phyloP scores from a whole-genome alignment of 2,329 filamentous ascomycete genomes.

The Talaromyces islandicus region DNA sequence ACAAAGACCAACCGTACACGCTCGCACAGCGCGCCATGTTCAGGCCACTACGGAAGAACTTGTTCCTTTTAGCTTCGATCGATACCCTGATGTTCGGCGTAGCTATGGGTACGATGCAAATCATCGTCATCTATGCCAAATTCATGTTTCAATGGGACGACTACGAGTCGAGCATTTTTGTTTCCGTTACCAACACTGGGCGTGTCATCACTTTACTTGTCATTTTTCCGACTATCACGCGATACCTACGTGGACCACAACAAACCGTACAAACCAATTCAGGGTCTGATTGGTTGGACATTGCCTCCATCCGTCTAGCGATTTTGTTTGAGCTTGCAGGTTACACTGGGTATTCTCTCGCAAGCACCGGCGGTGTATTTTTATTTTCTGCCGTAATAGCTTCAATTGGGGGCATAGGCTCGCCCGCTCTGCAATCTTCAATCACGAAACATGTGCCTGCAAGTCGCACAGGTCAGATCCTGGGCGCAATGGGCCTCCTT shows the following conservation, averaged over 20 bases:
- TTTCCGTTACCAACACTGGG: conserved; percentile 70
- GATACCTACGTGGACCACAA: conserved; percentile 56
- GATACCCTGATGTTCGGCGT: conserved; percentile 79
- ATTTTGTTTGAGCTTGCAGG: conserved; percentile 72
- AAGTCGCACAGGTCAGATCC: conserved; percentile 75
- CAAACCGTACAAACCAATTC: conserved; percentile 43
- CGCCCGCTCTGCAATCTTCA: conserved; percentile 74
- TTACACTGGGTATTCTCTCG: conserved; percentile 66
- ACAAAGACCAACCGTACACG: conserved; percentile 21
- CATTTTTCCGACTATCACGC: conserved; percentile 70
- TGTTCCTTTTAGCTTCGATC: conserved; percentile 72
- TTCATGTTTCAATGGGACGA: conserved; percentile 77
- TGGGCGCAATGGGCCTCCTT: conserved; percentile 79
- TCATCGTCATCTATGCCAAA: conserved; percentile 77
- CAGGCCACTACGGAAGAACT: conserved; percentile 63
- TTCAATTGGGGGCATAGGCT: conserved; percentile 75
- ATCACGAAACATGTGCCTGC: conserved; percentile 87
- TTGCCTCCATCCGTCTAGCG: conserved; percentile 68
- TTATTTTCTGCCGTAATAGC: conserved; percentile 66
- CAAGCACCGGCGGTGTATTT: conserved; percentile 59
- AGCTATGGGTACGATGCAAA: conserved; percentile 72
- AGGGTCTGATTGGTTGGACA: conserved; percentile 72
- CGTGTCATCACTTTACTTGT: conserved; percentile 71
- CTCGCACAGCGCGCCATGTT: conserved; percentile 53
- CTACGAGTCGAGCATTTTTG: conserved; percentile 71